phyloP scores from a whole-genome alignment of 2,329 filamentous ascomycete species.

The Nemania diffusa region DNA sequence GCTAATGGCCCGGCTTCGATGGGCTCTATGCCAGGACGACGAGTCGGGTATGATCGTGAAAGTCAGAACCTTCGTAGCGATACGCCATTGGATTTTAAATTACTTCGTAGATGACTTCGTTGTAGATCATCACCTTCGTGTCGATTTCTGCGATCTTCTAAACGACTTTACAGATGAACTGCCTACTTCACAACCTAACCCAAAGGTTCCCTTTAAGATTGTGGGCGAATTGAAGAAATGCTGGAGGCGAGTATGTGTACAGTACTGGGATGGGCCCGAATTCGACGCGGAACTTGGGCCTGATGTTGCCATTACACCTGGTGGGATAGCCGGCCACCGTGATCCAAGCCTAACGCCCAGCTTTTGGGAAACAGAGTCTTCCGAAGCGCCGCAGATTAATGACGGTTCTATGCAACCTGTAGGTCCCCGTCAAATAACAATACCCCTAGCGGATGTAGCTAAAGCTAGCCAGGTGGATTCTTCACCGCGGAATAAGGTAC shows the following conservation, averaged over 20 bases:
- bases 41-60: slow-evolving; percentile 93
- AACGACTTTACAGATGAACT: slow-evolving; percentile 74
- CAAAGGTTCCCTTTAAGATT: slow-evolving; percentile 79
- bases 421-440: slow-evolving; percentile 47
- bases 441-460: slow-evolving; percentile 60
- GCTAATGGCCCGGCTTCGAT: slow-evolving; percentile 84
- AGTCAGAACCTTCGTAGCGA: slow-evolving; percentile 92
- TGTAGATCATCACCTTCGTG: slow-evolving; percentile 75
- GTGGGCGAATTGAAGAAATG: slow-evolving; percentile 95
- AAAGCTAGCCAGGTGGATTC: slow-evolving; percentile 61
- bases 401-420: slow-evolving; percentile 50
- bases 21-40: slow-evolving; percentile 83
- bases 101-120: slow-evolving; percentile 98
- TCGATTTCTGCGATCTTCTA: slow-evolving; percentile 81
- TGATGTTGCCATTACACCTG: slow-evolving; percentile 77
- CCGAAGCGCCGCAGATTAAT: slow-evolving; percentile 58
- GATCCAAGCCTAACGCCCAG: slow-evolving; percentile 65
- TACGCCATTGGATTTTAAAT: slow-evolving; percentile 97
- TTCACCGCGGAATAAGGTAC: slow-evolving; percentile 54
- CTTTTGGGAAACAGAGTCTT: slow-evolving; percentile 62
- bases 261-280: slow-evolving; percentile 86
- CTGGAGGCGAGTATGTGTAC: slow-evolving; percentile 89
- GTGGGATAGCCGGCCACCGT: slow-evolving; percentile 74
- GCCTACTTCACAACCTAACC: slow-evolving; percentile 55
- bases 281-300: slow-evolving; percentile 69